Conservation (phyloP, 805 yeast genomes). For the Nakazawaea wickerhamii region DNA sequence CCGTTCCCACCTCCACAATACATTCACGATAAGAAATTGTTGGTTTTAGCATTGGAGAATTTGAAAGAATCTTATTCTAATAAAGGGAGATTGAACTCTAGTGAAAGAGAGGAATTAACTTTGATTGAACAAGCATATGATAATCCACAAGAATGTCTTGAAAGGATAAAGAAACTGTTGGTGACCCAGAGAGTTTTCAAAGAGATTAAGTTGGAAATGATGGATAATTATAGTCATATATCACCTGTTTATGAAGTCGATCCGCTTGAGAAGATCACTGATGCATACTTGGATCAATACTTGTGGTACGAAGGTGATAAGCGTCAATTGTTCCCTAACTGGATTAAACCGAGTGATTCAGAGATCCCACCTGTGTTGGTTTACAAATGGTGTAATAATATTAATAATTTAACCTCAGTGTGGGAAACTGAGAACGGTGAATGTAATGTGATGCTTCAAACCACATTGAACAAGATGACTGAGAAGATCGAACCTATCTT, state of each 20-base stretch:
- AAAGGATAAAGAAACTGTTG: constrained; percentile 74
- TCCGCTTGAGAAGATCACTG: constrained; percentile 92
- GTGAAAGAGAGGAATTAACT: constrained; percentile 89
- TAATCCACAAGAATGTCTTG: constrained; percentile 89
- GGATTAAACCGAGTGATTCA: constrained; percentile 93
- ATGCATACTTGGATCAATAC: constrained; percentile 92
- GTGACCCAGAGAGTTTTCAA: constrained; percentile 89
- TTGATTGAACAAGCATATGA: constrained; percentile 95
- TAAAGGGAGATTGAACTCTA: constrained; percentile 71
- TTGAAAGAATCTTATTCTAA: constrained; percentile 76
- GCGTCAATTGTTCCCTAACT: constrained; percentile 82
- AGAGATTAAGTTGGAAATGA: constrained; percentile 81
- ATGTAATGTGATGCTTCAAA: constrained; percentile 78
- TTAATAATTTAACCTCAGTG: constrained; percentile 69
- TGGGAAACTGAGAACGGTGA: constrained; percentile 80
- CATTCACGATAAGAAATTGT: constrained; percentile 87
- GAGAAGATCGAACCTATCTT: constrained; percentile 88
- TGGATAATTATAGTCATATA: constrained; percentile 81
- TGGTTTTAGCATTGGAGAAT: constrained; percentile 84
- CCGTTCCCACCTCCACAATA: constrained; percentile 92
- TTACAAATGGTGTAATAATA: constrained; percentile 91
- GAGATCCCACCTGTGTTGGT: constrained; percentile 91
- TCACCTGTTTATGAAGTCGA: constrained; percentile 85
- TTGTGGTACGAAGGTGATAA: constrained; percentile 94
- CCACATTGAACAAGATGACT: constrained; percentile 60